Evolutionary conservation across 164 flowering plant genomes (phyloP), one percentile per base, ranked within the genome.

Genomic region (Euptelea pleiosperma): DNA sequence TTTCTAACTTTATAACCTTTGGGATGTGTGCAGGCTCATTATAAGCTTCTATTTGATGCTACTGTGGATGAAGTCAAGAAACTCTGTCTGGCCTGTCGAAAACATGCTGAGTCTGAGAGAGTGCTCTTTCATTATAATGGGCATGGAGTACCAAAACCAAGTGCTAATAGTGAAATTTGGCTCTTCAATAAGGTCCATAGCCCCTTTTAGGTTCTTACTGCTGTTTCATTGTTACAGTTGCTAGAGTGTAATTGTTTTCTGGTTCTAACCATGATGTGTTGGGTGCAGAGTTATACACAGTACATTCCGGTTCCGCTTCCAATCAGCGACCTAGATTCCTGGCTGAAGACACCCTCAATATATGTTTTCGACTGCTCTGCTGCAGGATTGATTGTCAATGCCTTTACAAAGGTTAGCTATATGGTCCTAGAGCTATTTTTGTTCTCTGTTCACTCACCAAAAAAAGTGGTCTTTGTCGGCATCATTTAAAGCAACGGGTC

Each of bases 301-400:
- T 90, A 93, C 69, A 90, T 93, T 53, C 99, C n/a, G n/a, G n/a
- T n/a, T n/a, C n/a, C 99, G 24, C 69, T 93, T 72, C 89, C 92
- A 40, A 65, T 90, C 63, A 79, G 80, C 73, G 99, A 93, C 46
- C 85, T 93, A 40, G 99, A 90, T 73, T 90, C 96, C 62, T 93
- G 97, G 97, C 65, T 93, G 73, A 82, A 73, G 78, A 85, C 99
- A 46, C 99, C 99, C 0, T 93, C 99, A 9, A 88, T 93, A 41
- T 93, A 93, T 77, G 97, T 93, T n/a, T 86, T 90, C 60, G 99
- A 91, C 69, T 94, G 96, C 66, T 94, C 97, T 75, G 96, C 97
- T 69, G 97, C 96, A 65, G 97, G 97, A 33, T 73, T 83, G 82
- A 80, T 91, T 60, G 83, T 91, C 57, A 87, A 81, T 75, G 84